These are phyloP conservation scores for Triticum aestivum DNA, from an alignment of 176 grass and related monocot species.

Conservation along the genomic window IWGSC_CS_RefSeq_v2.1 NC_057813.1:385749845-385750344, in stretches of 20 bases:
- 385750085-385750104: constrained; percentile 84
- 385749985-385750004: not conserved
- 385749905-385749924: not conserved
- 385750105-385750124: constrained; percentile 89
- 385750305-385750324: not conserved
- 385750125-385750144: constrained; percentile 88
- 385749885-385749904: too few species aligned
- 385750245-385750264: constrained; percentile 46
- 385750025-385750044: not conserved
- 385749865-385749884: too few species aligned
- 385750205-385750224: constrained; percentile 62
- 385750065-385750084: constrained; percentile 63
- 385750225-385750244: constrained; percentile 51
- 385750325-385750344: not conserved
- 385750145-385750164: constrained; percentile 71
- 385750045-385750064: not conserved
- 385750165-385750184: constrained; percentile 77
- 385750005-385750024: not conserved
- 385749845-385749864: too few species aligned
- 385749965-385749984: not conserved
- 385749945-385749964: too few species aligned
- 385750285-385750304: not conserved
- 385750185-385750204: constrained; percentile 51
- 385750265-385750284: not conserved
- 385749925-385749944: too few species aligned